phyloP scores from a whole-genome alignment of 331 rosid genomes.

The Prunus yedoensis region DNA sequence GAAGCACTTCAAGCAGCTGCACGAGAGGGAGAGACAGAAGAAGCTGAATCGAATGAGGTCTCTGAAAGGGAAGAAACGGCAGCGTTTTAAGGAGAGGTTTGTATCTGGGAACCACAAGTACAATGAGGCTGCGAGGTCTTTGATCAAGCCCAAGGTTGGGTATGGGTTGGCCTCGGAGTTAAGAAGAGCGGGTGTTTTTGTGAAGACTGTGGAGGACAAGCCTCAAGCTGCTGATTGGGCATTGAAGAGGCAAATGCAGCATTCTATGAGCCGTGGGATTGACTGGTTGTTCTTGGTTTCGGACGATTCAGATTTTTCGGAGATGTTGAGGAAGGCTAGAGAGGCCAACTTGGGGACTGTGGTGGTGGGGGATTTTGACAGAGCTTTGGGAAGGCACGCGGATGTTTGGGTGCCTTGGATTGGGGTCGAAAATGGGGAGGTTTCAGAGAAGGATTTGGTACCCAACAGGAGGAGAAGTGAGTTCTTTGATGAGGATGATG shows the following conservation, averaged over 20 bases:
- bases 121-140: conserved; percentile 58
- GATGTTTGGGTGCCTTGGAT: conserved; percentile 91
- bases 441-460: conserved; percentile 46
- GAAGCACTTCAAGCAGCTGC: conserved; percentile 69
- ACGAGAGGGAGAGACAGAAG: conserved; percentile 70
- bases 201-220: conserved; percentile 81
- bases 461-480: conserved; percentile 33
- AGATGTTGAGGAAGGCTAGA: conserved; percentile 65
- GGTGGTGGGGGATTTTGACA: conserved; percentile 82
- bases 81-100: conserved; percentile 56
- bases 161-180: conserved; percentile 74
- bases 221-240: conserved; percentile 92
- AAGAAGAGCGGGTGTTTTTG: conserved; percentile 83
- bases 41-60: conserved; percentile 52
- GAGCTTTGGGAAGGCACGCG: conserved; percentile 57
- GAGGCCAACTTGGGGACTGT: conserved; percentile 71
- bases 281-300: conserved; percentile 82
- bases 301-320: conserved; percentile 77
- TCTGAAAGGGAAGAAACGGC: conserved; percentile 61
- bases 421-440: conserved; percentile 70
- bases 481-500: conserved; percentile 33
- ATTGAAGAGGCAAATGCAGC: conserved; percentile 82
- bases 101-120: conserved; percentile 54
- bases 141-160: conserved; percentile 56
- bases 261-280: conserved; percentile 74